phyloP scores from a whole-genome alignment of 306 rosid species.

The Parietaria judaica region DNA sequence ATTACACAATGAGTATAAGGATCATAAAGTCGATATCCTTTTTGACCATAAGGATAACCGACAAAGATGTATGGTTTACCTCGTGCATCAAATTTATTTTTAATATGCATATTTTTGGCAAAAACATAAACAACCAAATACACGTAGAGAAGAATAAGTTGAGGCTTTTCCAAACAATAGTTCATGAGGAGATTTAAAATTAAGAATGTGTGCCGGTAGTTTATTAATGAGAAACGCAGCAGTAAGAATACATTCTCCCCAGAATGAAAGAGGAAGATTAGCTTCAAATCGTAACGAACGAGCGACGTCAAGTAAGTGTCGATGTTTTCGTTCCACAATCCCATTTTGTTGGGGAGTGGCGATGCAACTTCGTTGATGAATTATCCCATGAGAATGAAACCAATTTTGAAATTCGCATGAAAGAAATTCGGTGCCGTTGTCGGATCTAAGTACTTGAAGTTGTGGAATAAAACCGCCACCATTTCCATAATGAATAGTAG shows the following conservation, averaged over 20 bases:
- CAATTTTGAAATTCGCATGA: neutral
- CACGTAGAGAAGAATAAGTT: too few species aligned
- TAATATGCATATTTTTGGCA: conserved; percentile 4
- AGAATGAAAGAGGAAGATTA: neutral
- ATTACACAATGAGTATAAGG: neutral
- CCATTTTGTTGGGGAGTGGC: conserved; percentile 4
- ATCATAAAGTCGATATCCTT: conserved; percentile 12
- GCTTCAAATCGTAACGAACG: neutral
- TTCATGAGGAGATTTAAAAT: too few species aligned
- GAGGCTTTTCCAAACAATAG: too few species aligned
- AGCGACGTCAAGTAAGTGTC: conserved; percentile 8
- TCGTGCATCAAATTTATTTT: conserved; percentile 8
- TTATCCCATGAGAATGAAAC: neutral
- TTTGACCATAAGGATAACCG: conserved; percentile 9
- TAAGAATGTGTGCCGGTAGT: too few species aligned
- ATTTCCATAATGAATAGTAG: neutral
- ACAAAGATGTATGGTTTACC: neutral
- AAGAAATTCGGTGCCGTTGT: conserved; percentile 5
- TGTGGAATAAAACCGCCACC: neutral
- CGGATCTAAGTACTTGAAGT: conserved; percentile 1
- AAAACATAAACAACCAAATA: neutral
- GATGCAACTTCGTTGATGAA: neutral
- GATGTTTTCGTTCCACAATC: conserved; percentile 4
- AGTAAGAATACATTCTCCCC: too few species aligned
- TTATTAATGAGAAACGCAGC: too few species aligned